phyloP scores from a whole-genome alignment of 257 asterid species.

The Apocynum venetum region DNA sequence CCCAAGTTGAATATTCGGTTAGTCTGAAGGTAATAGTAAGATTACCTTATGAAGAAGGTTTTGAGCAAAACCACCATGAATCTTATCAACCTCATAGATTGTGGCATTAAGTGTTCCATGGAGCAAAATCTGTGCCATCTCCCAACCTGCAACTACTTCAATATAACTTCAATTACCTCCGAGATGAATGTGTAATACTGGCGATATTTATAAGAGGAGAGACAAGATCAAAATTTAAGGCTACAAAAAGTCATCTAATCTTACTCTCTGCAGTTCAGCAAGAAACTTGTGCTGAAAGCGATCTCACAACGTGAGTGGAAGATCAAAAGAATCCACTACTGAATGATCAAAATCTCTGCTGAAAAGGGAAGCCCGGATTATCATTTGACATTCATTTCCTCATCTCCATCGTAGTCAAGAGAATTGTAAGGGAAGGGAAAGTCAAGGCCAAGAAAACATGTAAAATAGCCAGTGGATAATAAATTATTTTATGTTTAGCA shows the following conservation, averaged over 20 bases:
- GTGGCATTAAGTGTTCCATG: constrained; percentile 39
- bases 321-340: background rate
- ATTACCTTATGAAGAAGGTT: constrained; percentile 28
- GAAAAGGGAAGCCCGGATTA: background rate
- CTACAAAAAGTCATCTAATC: too few species aligned
- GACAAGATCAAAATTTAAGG: too few species aligned
- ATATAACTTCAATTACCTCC: background rate
- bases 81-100: constrained; percentile 31
- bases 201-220: background rate
- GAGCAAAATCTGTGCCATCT: constrained; percentile 36
- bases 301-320: background rate
- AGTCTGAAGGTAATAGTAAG: background rate
- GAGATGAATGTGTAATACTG: too few species aligned
- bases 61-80: constrained; percentile 14
- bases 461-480: background rate
- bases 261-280: background rate
- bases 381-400: background rate
- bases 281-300: background rate
- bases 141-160: constrained; percentile 9
- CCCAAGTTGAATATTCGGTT: background rate
- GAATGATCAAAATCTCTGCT: background rate
- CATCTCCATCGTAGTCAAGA: background rate
- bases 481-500: background rate
- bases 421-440: background rate
- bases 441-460: background rate